These are phyloP conservation scores for Trapa incisa DNA, from an alignment of 345 rosid species.

Conservation along the genomic window DNA sequence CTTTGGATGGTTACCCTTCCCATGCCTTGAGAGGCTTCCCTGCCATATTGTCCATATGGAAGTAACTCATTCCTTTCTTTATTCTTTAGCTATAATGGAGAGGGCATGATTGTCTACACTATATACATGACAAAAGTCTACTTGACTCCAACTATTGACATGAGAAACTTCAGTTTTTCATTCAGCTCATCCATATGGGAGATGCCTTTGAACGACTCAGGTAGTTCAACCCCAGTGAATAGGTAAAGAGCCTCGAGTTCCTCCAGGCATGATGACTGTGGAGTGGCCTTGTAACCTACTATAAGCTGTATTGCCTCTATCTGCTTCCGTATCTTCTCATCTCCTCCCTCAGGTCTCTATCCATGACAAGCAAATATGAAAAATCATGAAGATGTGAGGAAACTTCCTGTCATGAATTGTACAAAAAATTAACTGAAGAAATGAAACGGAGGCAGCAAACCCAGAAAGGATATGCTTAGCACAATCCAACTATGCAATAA, in stretches of 20 bases:
- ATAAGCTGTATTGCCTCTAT: conserved; percentile 37
- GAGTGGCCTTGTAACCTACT: conserved; percentile 44
- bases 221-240: conserved; percentile 57
- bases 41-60: no score
- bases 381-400: no score
- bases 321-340: conserved; percentile 44
- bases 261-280: conserved; percentile 26
- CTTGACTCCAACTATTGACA: conserved; percentile 59
- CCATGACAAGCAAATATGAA: background rate
- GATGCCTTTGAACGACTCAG: conserved; percentile 31
- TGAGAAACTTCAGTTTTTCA: conserved; percentile 45
- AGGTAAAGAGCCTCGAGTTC: conserved; percentile 61
- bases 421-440: no score
- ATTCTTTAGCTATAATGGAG: no score
- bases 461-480: no score
- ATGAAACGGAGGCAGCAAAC: no score
- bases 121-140: conserved; percentile 10
- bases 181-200: conserved; percentile 33
- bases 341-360: conserved; percentile 13
- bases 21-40: no score
- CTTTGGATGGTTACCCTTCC: no score
- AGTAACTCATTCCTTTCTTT: no score
- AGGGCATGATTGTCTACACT: no score
- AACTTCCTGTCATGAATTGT: no score
- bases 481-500: no score